Conservation (phyloP, 805 yeast genomes). For the Cyberlindnera misumaiensis region DNA sequence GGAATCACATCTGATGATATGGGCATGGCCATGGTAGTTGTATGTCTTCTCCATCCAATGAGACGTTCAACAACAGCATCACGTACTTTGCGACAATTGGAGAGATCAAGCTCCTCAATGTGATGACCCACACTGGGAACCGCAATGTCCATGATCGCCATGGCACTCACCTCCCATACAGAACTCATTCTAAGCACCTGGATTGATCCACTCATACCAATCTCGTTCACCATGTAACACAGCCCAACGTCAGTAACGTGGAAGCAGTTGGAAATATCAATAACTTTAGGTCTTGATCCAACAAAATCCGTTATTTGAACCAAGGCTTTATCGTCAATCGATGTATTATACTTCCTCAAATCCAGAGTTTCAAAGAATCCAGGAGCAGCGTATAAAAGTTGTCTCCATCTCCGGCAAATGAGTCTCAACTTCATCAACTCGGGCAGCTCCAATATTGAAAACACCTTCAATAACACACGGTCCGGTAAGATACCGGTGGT, state of each 20-base stretch:
- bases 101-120: slow-evolving; percentile 54
- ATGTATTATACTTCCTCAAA: slow-evolving; percentile 54
- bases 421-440: slow-evolving; percentile 52
- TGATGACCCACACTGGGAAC: slow-evolving; percentile 56
- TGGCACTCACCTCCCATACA: slow-evolving; percentile 72
- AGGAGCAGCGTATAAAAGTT: slow-evolving; percentile 50
- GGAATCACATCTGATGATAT: slow-evolving; percentile 21
- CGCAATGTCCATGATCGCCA: slow-evolving; percentile 76
- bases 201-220: slow-evolving; percentile 60
- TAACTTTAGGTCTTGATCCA: slow-evolving; percentile 54
- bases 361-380: slow-evolving; percentile 46
- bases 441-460: slow-evolving; percentile 46
- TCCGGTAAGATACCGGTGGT: slow-evolving; percentile 59
- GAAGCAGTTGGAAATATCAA: slow-evolving; percentile 67
- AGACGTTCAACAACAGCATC: slow-evolving; percentile 66
- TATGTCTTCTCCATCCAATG: slow-evolving; percentile 41
- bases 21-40: slow-evolving; percentile 2
- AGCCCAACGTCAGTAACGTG: slow-evolving; percentile 75
- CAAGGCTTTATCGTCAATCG: slow-evolving; percentile 51
- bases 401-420: slow-evolving; percentile 65
- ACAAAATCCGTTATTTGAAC: slow-evolving; percentile 60
- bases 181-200: slow-evolving; percentile 53
- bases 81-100: slow-evolving; percentile 67
- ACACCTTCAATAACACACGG: slow-evolving; percentile 44
- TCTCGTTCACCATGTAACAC: slow-evolving; percentile 60